Percentiles rank a stretch among this genome's conserved stretches.
phyloP scores from a whole-genome alignment of 495 filamentous ascomycete genomes.

The Penicillium flavigenum region DNA sequence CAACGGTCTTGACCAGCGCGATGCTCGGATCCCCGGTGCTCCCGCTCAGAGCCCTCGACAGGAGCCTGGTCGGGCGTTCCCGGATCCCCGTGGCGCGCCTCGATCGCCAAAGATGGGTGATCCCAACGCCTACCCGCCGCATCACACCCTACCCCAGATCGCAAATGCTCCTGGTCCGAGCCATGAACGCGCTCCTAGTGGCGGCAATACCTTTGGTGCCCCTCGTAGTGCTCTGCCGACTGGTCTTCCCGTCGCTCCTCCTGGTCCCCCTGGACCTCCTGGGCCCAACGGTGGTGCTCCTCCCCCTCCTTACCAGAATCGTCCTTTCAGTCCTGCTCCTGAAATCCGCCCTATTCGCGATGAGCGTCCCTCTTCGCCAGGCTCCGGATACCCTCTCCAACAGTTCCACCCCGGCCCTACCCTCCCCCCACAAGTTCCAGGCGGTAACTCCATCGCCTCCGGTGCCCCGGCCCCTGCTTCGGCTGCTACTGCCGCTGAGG shows the following conservation, averaged over 20 bases:
- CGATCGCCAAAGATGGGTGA: conserved; percentile 64
- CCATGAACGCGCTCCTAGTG: conserved; percentile 55
- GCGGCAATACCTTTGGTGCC: conserved; percentile 46
- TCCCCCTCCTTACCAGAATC: conserved; percentile 53
- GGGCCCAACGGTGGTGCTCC: conserved; percentile 56
- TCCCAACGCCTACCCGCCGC: conserved; percentile 61
- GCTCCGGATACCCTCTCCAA: conserved; percentile 75
- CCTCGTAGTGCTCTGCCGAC: conserved; percentile 21
- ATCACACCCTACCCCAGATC: conserved; percentile 61
- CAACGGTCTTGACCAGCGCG: conserved; percentile 78
- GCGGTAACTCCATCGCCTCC: conserved; percentile 70
- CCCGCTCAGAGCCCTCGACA: conserved; percentile 68
- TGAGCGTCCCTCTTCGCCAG: conserved; percentile 79
- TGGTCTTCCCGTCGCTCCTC: conserved; percentile 2
- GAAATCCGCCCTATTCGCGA: conserved; percentile 87
- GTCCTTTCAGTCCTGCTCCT: conserved; percentile 70
- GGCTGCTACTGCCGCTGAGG: conserved; percentile 70
- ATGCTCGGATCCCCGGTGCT: conserved; percentile 63
- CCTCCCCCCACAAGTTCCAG: conserved; percentile 50
- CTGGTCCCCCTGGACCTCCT: conserved; percentile 40
- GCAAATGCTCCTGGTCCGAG: conserved; percentile 53
- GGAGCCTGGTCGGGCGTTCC: conserved; percentile 70
- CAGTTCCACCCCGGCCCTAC: conserved; percentile 73
- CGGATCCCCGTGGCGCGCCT: conserved; percentile 64
- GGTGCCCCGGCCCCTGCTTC: conserved; percentile 73